These are phyloP conservation scores for Asclepias syriaca DNA, from an alignment of 257 asterid species.

Conservation along the genomic window DNA sequence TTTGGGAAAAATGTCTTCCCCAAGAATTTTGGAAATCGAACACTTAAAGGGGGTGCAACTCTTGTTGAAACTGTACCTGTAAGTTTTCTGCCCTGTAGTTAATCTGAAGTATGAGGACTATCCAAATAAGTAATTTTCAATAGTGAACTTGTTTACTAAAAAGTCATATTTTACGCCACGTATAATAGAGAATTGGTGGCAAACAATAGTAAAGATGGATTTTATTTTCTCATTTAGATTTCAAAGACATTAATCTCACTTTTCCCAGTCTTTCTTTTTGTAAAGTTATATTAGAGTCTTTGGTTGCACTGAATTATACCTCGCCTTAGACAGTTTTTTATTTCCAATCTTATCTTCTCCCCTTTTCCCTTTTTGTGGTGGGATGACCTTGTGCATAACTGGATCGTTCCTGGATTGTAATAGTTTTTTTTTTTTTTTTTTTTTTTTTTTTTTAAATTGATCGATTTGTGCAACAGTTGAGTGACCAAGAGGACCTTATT, in stretches of 20 bases:
- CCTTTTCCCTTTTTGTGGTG: too few relatives aligned
- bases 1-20: slow-evolving; percentile 82
- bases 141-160: not conserved
- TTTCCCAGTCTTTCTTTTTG: not conserved
- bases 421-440: not conserved
- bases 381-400: not conserved
- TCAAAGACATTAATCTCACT: not conserved
- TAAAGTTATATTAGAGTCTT: not conserved
- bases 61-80: slow-evolving; percentile 53
- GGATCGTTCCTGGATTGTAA: not conserved
- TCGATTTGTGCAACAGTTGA: slow-evolving; percentile 44
- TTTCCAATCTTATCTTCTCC: not conserved
- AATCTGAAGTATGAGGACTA: not conserved
- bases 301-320: not conserved
- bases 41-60: slow-evolving; percentile 56
- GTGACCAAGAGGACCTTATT: slow-evolving; percentile 73
- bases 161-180: not conserved
- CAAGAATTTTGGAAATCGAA: slow-evolving; percentile 62
- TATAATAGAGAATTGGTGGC: not conserved
- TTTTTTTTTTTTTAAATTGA: not conserved
- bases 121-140: not conserved
- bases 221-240: not conserved
- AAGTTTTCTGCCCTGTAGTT: slow-evolving; percentile 25
- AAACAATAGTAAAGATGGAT: not conserved
- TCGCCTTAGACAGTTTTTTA: not conserved